Conservation (phyloP, 768 basidiomycete genomes). For the Daedaleopsis sinensis region DNA sequence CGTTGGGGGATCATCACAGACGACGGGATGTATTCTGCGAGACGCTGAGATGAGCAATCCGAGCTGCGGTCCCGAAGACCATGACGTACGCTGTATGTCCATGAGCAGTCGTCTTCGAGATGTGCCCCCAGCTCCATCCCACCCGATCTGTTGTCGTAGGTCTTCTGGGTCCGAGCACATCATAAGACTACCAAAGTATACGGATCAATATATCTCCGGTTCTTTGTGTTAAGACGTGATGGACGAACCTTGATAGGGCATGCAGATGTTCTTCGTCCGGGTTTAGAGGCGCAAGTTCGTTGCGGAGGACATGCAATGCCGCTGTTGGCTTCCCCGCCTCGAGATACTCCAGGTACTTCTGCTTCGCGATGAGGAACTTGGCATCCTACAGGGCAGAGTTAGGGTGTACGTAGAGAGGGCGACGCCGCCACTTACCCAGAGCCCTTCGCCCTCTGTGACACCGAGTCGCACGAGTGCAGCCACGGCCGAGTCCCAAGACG, state of each 20-base stretch:
- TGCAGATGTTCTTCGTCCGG: slow-evolving; percentile 83
- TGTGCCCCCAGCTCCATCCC: slow-evolving; percentile 86
- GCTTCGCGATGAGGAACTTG: slow-evolving; percentile 86
- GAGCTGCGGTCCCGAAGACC: slow-evolving; percentile 22
- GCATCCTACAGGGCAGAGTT: slow-evolving; percentile 55
- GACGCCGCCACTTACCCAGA: slow-evolving; percentile 55
- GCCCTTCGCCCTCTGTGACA: slow-evolving; percentile 64
- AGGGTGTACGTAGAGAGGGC: slow-evolving; percentile 1
- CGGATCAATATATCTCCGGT: neutral
- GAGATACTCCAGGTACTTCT: slow-evolving; percentile 94
- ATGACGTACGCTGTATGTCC: slow-evolving; percentile 72
- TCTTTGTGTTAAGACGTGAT: neutral
- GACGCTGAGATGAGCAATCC: neutral
- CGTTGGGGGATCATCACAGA: slow-evolving; percentile 91
- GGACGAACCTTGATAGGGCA: slow-evolving; percentile 76
- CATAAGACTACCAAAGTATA: slow-evolving; percentile 61
- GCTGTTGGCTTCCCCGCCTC: slow-evolving; percentile 79
- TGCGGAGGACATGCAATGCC: slow-evolving; percentile 84
- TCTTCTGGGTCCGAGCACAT: slow-evolving; percentile 92
- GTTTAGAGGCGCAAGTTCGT: slow-evolving; percentile 84
- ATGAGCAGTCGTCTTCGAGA: slow-evolving; percentile 79
- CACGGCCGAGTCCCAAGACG: slow-evolving; percentile 81
- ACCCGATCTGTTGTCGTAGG: slow-evolving; percentile 74
- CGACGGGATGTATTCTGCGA: slow-evolving; percentile 85
- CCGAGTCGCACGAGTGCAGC: slow-evolving; percentile 68